Percentiles rank a stretch among this genome's conserved stretches.
Conservation (phyloP, 345 rosid species). For the Balakata baccata region DNA sequence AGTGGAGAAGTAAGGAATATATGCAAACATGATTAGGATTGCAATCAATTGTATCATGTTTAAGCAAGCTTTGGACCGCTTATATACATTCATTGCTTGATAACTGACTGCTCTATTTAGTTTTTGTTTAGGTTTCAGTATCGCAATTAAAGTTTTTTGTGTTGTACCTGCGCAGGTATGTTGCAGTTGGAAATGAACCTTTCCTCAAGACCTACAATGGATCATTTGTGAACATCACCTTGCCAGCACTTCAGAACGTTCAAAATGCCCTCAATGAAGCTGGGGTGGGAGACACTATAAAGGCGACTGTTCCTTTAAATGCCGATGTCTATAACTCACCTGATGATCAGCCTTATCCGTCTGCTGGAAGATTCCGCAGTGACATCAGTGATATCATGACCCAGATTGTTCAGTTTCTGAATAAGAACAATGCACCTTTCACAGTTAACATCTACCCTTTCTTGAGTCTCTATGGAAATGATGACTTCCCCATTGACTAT, state of each 20-base stretch:
- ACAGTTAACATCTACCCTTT: constrained; percentile 91
- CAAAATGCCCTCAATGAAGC: constrained; percentile 85
- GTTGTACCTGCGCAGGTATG: constrained; percentile 48
- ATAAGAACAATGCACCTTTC: constrained; percentile 71
- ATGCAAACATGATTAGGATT: neutral
- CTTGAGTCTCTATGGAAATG: constrained; percentile 73
- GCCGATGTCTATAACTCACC: constrained; percentile 85
- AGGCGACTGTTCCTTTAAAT: constrained; percentile 83
- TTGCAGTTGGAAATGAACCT: constrained; percentile 92
- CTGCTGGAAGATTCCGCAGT: constrained; percentile 68
- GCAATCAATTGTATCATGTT: neutral
- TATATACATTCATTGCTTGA: neutral
- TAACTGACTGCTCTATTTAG: neutral
- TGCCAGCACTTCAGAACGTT: constrained; percentile 83
- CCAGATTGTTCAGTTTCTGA: constrained; percentile 62
- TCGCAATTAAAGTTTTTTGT: neutral
- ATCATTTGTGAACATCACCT: constrained; percentile 59
- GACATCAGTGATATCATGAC: constrained; percentile 59
- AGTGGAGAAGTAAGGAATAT: neutral
- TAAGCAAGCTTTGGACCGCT: neutral
- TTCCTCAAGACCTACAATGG: constrained; percentile 69
- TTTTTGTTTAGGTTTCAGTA: constrained; percentile 2
- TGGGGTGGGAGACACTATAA: constrained; percentile 58
- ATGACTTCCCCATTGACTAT: constrained; percentile 68
- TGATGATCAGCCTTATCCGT: constrained; percentile 51